phyloP scores from a whole-genome alignment of 2,329 filamentous ascomycete genomes.

The Paracamarosporium sp. region DNA sequence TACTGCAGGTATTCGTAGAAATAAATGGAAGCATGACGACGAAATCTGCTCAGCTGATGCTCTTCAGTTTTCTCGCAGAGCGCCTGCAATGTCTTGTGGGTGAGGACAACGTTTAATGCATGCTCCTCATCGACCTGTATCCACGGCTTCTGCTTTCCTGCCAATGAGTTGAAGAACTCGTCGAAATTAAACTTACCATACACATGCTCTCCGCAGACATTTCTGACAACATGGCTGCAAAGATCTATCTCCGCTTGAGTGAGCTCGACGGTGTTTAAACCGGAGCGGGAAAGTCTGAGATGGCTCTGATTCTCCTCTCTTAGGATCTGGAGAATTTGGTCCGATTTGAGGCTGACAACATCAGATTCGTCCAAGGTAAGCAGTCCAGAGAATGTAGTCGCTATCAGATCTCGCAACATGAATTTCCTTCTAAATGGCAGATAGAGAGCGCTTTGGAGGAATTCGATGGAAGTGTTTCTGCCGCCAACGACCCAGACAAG shows the following conservation, averaged over 20 bases:
- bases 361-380: constrained; percentile 9
- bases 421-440: constrained; percentile 8
- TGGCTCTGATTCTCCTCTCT: not conserved
- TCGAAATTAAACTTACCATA: constrained; percentile 19
- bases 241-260: constrained; percentile 11
- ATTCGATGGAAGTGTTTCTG: not conserved
- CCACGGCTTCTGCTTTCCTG: constrained; percentile 9
- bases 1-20: constrained; percentile 15
- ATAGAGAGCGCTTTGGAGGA: constrained; percentile 21
- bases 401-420: constrained; percentile 10
- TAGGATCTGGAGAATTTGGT: constrained; percentile 7
- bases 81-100: not conserved
- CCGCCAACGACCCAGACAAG: constrained; percentile 21
- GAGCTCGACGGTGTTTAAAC: not conserved
- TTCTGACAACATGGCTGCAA: constrained; percentile 14
- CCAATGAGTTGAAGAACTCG: constrained; percentile 16
- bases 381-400: constrained; percentile 11
- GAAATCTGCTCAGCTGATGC: constrained; percentile 5
- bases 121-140: constrained; percentile 5
- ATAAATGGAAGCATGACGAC: constrained; percentile 8
- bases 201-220: constrained; percentile 8
- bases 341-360: constrained; percentile 9
- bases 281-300: not conserved
- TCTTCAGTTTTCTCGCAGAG: not conserved
- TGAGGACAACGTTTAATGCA: not conserved